A percentile compares a stretch with the other conserved stretches of the same genome.
phyloP scores from a whole-genome alignment of 2,329 filamentous ascomycete genomes.

The Arthrobotrys sinensis region DNA sequence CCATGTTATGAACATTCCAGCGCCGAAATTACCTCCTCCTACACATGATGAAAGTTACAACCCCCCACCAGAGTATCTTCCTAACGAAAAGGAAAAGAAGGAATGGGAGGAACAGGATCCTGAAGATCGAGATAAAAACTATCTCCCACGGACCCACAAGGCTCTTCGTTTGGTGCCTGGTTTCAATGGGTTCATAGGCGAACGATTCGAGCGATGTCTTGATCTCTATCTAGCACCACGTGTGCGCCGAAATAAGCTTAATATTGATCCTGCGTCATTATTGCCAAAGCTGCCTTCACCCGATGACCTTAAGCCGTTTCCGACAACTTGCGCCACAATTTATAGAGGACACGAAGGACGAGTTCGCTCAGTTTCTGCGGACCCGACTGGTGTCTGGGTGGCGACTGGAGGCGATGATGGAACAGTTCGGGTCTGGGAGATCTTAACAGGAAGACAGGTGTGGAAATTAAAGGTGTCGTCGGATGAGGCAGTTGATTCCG shows the following conservation, averaged over 20 bases:
- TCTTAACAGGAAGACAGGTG: conserved; percentile 86
- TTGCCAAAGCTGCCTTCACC: conserved; percentile 93
- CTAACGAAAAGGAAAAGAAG: conserved; percentile 84
- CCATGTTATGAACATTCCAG: conserved; percentile 93
- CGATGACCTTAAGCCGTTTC: conserved; percentile 94
- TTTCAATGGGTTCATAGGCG: conserved; percentile 90
- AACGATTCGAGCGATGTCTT: conserved; percentile 94
- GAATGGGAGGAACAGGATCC: conserved; percentile 88
- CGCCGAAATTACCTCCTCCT: conserved; percentile 91
- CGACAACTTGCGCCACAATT: conserved; percentile 87
- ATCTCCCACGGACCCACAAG: conserved; percentile 84
- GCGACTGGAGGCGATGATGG: conserved; percentile 96
- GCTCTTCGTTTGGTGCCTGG: conserved; percentile 92
- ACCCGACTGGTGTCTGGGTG: conserved; percentile 86
- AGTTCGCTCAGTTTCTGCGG: conserved; percentile 86
- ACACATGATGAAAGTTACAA: conserved; percentile 98
- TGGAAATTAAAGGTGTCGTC: conserved; percentile 83
- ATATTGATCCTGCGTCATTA: conserved; percentile 94
- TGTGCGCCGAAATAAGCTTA: conserved; percentile 91
- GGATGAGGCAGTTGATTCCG: conserved; percentile 84
- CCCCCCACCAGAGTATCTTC: conserved; percentile 93
- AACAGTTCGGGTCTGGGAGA: conserved; percentile 89
- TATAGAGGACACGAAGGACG: conserved; percentile 91
- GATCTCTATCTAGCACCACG: conserved; percentile 95
- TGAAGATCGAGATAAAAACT: conserved; percentile 92